phyloP scores from a whole-genome alignment of 2,329 filamentous ascomycete species.

The Neoscytalidium dimidiatum region DNA sequence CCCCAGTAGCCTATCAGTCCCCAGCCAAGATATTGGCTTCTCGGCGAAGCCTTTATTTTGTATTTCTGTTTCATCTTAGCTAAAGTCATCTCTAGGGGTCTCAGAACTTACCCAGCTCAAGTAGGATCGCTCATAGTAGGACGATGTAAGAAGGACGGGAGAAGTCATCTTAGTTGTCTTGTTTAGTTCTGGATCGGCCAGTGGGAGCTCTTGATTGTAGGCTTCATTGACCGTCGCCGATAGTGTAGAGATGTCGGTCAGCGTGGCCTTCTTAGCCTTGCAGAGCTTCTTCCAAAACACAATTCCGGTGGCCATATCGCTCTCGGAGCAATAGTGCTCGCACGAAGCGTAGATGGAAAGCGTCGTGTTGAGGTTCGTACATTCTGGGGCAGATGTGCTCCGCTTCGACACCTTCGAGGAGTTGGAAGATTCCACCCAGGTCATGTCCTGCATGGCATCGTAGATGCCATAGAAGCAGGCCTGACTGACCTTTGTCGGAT shows the following conservation, averaged over 20 bases:
- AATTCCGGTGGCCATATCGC: background rate
- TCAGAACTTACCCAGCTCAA: background rate
- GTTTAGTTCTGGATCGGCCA: conserved; percentile 9
- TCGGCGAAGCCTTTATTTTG: background rate
- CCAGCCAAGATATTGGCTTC: background rate
- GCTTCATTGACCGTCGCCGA: background rate
- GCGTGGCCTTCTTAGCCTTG: background rate
- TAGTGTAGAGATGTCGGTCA: background rate
- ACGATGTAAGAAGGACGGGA: background rate
- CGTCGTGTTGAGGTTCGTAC: background rate
- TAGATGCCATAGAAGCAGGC: background rate
- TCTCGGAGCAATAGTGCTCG: background rate
- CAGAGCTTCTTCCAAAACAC: background rate
- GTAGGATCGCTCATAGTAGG: background rate
- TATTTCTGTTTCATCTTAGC: background rate
- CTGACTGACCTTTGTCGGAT: no score
- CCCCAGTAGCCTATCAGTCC: conserved; percentile 40
- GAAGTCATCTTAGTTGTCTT: background rate
- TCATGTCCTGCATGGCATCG: background rate
- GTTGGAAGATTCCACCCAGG: background rate
- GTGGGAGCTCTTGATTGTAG: background rate
- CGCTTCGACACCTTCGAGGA: background rate
- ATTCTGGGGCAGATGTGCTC: background rate
- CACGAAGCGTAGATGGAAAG: background rate
- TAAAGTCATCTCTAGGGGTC: background rate